These are phyloP conservation scores for Aspergillus ochraceoroseus DNA, from an alignment of 2,329 filamentous ascomycete genomes.

Conservation along the genomic window DNA sequence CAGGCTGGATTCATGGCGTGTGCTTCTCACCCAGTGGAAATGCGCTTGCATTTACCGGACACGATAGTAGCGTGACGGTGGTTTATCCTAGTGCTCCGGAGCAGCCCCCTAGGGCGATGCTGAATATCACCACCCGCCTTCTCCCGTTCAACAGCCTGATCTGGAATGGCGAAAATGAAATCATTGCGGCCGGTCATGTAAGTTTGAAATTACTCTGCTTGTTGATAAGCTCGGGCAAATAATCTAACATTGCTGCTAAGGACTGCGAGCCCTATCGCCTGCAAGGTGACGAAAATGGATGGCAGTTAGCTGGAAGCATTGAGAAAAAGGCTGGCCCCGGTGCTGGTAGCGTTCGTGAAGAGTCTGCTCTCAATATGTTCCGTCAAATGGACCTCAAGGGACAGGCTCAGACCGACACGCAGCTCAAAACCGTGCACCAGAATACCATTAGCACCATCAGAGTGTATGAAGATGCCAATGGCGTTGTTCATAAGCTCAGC, in stretches of 20 bases:
- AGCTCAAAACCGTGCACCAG: slow-evolving; percentile 92
- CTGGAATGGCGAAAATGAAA: slow-evolving; percentile 88
- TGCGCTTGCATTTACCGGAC: slow-evolving; percentile 87
- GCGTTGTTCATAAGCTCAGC: slow-evolving; percentile 71
- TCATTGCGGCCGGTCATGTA: slow-evolving; percentile 88
- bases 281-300: slow-evolving; percentile 69
- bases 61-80: slow-evolving; percentile 94
- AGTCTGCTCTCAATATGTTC: slow-evolving; percentile 97
- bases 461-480: slow-evolving; percentile 63
- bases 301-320: slow-evolving; percentile 76
- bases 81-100: slow-evolving; percentile 92
- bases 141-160: slow-evolving; percentile 89
- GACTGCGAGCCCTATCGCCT: slow-evolving; percentile 86
- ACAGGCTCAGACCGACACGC: slow-evolving; percentile 83
- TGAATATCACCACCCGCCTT: slow-evolving; percentile 83
- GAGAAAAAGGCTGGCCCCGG: slow-evolving; percentile 66
- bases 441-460: slow-evolving; percentile 89
- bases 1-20: slow-evolving; percentile 92
- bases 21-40: slow-evolving; percentile 89
- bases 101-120: slow-evolving; percentile 80
- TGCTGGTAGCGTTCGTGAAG: slow-evolving; percentile 63
- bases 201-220: no score
- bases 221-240: no score
- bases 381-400: slow-evolving; percentile 97
- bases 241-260: slow-evolving; percentile 29